Conservation (phyloP, 2,329 filamentous ascomycete species). For the Polychaeton citri region DNA sequence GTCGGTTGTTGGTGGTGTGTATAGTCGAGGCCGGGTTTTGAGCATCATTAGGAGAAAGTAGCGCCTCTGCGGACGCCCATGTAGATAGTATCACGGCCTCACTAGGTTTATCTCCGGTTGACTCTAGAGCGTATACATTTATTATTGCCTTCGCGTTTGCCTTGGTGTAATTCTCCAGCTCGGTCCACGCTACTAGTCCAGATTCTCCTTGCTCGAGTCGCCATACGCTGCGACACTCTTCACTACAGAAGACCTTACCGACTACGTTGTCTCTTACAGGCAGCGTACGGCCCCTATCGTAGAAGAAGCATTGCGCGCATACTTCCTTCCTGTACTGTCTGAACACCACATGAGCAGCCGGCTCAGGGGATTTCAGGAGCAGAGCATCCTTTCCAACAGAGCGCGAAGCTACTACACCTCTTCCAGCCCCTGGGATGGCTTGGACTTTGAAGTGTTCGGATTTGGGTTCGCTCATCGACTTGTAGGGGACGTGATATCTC, state of each 20-base stretch:
- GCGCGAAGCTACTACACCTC: conserved; percentile 30
- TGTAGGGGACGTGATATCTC: too few species aligned
- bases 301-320: conserved; percentile 33
- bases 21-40: neutral
- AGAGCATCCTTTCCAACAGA: conserved; percentile 22
- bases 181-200: conserved; percentile 17
- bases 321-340: conserved; percentile 36
- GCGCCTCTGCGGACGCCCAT: neutral
- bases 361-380: conserved; percentile 24
- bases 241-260: conserved; percentile 31
- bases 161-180: conserved; percentile 13
- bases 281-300: conserved; percentile 30
- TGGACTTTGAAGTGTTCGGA: conserved; percentile 23
- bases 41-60: neutral
- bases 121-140: conserved; percentile 3
- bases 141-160: conserved; percentile 7
- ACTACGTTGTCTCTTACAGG: conserved; percentile 23
- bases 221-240: conserved; percentile 25
- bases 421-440: conserved; percentile 28
- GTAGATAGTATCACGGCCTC: conserved; percentile 7
- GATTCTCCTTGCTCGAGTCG: conserved; percentile 11
- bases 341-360: conserved; percentile 28
- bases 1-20: conserved; percentile 6
- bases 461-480: conserved; percentile 7
- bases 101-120: conserved; percentile 6